Conservation (phyloP, 768 basidiomycete species). For the Boletellus ananas region DNA sequence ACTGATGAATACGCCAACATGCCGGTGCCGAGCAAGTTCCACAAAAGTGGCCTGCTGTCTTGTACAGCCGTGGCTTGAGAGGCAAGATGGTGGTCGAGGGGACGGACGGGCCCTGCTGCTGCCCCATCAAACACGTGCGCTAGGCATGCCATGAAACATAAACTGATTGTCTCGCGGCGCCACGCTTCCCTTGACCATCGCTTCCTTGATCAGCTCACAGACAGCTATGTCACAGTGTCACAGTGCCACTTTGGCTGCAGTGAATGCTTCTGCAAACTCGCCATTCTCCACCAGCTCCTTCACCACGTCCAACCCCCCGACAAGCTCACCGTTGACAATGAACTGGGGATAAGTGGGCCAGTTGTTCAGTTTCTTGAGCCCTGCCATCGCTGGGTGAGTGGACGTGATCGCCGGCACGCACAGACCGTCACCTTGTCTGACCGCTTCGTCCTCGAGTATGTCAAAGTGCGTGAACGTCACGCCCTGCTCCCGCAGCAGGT, state of each 20-base stretch:
- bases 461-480: constrained; percentile 77
- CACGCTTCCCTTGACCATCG: no score
- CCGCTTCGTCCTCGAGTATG: constrained; percentile 76
- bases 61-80: no score
- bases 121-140: constrained; percentile 5
- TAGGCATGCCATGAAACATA: constrained; percentile 4
- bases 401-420: background rate
- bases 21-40: no score
- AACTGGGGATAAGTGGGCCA: constrained; percentile 92
- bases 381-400: constrained; percentile 33
- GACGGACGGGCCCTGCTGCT: no score
- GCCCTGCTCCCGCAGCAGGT: constrained; percentile 56
- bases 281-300: constrained; percentile 82
- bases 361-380: constrained; percentile 72
- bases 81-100: no score
- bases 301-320: constrained; percentile 93
- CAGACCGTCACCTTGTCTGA: constrained; percentile 62
- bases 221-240: background rate
- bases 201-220: constrained; percentile 1
- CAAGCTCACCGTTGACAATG: constrained; percentile 84
- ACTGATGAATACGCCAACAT: no score
- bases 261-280: constrained; percentile 57
- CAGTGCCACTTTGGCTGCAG: background rate
- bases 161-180: constrained; percentile 1
- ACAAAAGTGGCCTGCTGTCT: no score